Percentiles rank a stretch among this genome's conserved stretches.
Conservation (phyloP, 2,329 filamentous ascomycete species). For the Lachnellula occidentalis region DNA sequence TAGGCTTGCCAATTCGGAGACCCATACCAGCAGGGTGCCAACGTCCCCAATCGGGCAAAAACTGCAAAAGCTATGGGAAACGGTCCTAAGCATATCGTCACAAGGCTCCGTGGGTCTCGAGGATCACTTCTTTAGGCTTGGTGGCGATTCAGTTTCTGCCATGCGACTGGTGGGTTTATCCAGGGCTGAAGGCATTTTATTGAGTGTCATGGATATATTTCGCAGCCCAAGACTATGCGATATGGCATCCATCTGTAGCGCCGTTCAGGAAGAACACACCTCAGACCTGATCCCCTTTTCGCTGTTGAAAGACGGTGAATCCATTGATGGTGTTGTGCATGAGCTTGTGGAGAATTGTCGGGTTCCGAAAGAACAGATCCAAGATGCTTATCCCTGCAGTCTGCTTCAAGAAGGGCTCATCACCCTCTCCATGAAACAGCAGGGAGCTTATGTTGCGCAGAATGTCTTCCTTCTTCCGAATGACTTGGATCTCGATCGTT, state of each 20-base stretch:
- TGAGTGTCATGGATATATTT: constrained; percentile 40
- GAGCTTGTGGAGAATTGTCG: background rate
- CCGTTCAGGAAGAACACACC: constrained; percentile 12
- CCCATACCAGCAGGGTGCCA: background rate
- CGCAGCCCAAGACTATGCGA: constrained; percentile 35
- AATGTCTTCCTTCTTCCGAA: constrained; percentile 2
- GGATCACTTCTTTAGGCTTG: constrained; percentile 41
- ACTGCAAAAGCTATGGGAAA: constrained; percentile 10
- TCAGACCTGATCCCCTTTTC: constrained; percentile 16
- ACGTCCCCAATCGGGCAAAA: constrained; percentile 8
- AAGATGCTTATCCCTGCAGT: constrained; percentile 35
- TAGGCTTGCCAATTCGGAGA: background rate
- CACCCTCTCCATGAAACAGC: constrained; percentile 2
- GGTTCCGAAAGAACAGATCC: constrained; percentile 11
- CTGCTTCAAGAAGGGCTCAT: constrained; percentile 33
- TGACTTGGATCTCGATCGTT: background rate
- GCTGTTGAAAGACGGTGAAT: constrained; percentile 6
- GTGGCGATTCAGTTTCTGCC: constrained; percentile 35
- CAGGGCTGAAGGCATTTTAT: constrained; percentile 23
- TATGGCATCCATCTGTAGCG: constrained; percentile 31
- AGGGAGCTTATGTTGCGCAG: constrained; percentile 3
- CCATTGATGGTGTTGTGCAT: background rate
- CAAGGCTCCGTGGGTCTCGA: constrained; percentile 16
- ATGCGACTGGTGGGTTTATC: constrained; percentile 33
- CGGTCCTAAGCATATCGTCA: constrained; percentile 2